phyloP scores from a whole-genome alignment of 768 basidiomycete species.

The Naganishia kalamii region DNA sequence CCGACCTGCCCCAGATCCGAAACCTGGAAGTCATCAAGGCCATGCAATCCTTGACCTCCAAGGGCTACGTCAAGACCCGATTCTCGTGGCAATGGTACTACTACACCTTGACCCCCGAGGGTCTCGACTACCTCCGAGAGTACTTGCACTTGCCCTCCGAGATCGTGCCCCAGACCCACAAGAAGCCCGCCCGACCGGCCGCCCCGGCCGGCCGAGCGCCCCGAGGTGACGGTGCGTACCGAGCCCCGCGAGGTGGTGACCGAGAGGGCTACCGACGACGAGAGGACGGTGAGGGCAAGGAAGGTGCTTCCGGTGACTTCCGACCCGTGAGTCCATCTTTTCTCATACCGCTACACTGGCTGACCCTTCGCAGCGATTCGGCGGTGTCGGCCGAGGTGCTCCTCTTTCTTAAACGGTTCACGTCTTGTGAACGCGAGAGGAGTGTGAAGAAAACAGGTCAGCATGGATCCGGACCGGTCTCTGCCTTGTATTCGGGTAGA shows the following conservation, averaged over 20 bases:
- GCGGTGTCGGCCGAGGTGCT: slow-evolving; percentile 47
- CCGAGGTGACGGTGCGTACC: slow-evolving; percentile 73
- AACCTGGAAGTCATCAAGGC: slow-evolving; percentile 69
- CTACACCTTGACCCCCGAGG: slow-evolving; percentile 92
- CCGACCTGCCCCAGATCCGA: slow-evolving; percentile 63
- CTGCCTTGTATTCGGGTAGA: slow-evolving; percentile 7
- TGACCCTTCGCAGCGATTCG: slow-evolving; percentile 38
- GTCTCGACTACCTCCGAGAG: slow-evolving; percentile 92
- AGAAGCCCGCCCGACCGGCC: slow-evolving; percentile 77
- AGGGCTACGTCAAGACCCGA: slow-evolving; percentile 92
- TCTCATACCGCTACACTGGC: not conserved
- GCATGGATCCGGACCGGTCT: not conserved
- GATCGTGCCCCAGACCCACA: slow-evolving; percentile 96
- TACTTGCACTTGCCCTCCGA: slow-evolving; percentile 91
- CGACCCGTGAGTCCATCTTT: slow-evolving; percentile 52
- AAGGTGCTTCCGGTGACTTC: slow-evolving; percentile 83
- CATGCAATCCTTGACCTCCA: slow-evolving; percentile 61
- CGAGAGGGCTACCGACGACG: slow-evolving; percentile 77
- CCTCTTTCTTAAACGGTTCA: slow-evolving; percentile 39
- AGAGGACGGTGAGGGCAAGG: slow-evolving; percentile 62
- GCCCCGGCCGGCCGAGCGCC: slow-evolving; percentile 65
- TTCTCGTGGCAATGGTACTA: slow-evolving; percentile 99
- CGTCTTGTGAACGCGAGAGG: not conserved
- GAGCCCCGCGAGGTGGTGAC: slow-evolving; percentile 64
- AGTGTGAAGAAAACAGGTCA: slow-evolving; percentile 14